phyloP scores from a whole-genome alignment of 2,329 filamentous ascomycete species.

The Claviceps sp. region DNA sequence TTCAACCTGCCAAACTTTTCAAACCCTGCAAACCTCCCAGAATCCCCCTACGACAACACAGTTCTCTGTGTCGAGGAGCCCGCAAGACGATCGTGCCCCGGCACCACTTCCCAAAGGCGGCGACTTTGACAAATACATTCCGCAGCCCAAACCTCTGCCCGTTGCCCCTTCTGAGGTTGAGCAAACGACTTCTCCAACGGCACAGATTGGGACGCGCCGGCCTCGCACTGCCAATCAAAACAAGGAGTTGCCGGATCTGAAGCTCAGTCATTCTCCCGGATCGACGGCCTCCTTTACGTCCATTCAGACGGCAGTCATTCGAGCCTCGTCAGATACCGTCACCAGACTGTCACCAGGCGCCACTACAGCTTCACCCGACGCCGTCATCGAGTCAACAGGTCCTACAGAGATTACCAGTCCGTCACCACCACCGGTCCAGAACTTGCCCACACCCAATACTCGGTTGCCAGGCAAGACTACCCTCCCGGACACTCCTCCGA shows the following conservation, averaged over 20 bases:
- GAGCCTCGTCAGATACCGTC: not conserved
- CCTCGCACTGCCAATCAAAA: slow-evolving; percentile 35
- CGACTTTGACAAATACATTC: slow-evolving; percentile 5
- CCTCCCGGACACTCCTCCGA: slow-evolving; percentile 4
- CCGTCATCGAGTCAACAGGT: not conserved
- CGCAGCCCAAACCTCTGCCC: slow-evolving; percentile 6
- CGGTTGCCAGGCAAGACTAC: slow-evolving; percentile 11
- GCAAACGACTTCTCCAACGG: slow-evolving; percentile 16
- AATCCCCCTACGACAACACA: not conserved
- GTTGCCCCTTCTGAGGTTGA: slow-evolving; percentile 7
- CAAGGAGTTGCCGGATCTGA: slow-evolving; percentile 34
- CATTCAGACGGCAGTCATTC: slow-evolving; percentile 3
- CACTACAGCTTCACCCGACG: not conserved
- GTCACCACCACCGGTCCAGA: slow-evolving; percentile 9
- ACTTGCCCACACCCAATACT: slow-evolving; percentile 17
- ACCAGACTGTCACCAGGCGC: not conserved
- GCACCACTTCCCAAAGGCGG: slow-evolving; percentile 17
- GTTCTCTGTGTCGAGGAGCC: not conserved
- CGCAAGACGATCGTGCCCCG: not conserved
- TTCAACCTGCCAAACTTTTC: too few species aligned
- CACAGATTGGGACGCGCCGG: slow-evolving; percentile 35
- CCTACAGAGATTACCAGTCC: not conserved
- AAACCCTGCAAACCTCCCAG: too few species aligned
- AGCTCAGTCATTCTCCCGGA: slow-evolving; percentile 34
- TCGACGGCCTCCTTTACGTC: slow-evolving; percentile 28